phyloP scores from a whole-genome alignment of 768 basidiomycete genomes.

The button mushroom (Agaricus bisporus) region DNA sequence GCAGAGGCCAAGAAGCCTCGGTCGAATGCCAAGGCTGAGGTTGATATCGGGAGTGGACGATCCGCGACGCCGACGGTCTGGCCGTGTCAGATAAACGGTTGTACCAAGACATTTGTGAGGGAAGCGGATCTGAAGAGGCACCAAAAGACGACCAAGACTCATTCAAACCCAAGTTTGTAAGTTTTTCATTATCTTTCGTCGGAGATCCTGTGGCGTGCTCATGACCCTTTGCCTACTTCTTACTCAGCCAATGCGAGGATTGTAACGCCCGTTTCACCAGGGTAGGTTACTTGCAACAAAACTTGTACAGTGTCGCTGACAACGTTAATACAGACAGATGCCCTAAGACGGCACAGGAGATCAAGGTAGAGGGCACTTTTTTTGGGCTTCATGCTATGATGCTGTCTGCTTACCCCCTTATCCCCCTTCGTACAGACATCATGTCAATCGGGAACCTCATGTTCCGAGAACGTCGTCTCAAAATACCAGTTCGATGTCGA shows the following conservation, averaged over 20 bases:
- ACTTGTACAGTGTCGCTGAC: conserved; percentile 11
- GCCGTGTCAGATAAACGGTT: conserved; percentile 79
- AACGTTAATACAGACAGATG: conserved; percentile 54
- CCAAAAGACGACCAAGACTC: conserved; percentile 73
- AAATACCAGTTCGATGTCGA: too few species aligned
- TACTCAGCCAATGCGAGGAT: conserved; percentile 62
- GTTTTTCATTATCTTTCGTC: conserved; percentile 19
- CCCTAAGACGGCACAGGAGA: conserved; percentile 73
- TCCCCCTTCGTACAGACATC: background rate
- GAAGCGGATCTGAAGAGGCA: conserved; percentile 81
- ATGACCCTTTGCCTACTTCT: background rate
- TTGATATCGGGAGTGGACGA: background rate
- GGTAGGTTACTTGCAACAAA: conserved; percentile 35
- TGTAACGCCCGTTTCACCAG: conserved; percentile 78
- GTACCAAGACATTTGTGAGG: conserved; percentile 76
- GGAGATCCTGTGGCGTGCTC: conserved; percentile 5
- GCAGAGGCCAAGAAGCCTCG: background rate
- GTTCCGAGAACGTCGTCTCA: conserved; percentile 23
- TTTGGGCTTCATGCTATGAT: background rate
- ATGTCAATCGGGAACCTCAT: conserved; percentile 4
- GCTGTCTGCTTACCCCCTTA: conserved; percentile 14
- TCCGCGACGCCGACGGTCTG: conserved; percentile 41
- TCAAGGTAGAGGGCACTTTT: conserved; percentile 42
- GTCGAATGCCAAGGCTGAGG: background rate
- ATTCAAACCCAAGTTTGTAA: conserved; percentile 71